phyloP scores from a whole-genome alignment of 2,329 filamentous ascomycete genomes.

The Hymenoscyphus scutula region DNA sequence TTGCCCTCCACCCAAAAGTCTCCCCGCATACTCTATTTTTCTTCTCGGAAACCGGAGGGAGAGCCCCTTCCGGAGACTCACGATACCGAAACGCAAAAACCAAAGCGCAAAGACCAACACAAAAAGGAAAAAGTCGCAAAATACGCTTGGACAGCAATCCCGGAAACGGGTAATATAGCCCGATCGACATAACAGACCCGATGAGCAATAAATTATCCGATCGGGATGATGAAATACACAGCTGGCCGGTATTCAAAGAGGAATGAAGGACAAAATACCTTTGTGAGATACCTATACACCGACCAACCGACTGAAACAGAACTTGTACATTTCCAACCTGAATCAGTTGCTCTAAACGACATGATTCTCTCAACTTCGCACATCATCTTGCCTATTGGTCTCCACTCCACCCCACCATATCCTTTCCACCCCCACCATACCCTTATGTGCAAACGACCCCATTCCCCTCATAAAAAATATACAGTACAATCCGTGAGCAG shows the following conservation, averaged over 20 bases:
- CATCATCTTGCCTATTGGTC: not conserved
- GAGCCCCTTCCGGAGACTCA: not conserved
- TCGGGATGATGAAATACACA: not conserved
- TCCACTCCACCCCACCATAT: not conserved
- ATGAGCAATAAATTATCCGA: not conserved
- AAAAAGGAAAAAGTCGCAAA: not conserved
- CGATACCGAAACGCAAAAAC: not conserved
- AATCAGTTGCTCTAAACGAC: conserved; percentile 1
- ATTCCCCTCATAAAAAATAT: not conserved
- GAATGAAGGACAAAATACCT: conserved; percentile 3
- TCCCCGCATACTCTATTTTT: not conserved
- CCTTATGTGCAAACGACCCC: conserved; percentile 5
- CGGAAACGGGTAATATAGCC: not conserved
- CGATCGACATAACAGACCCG: no score
- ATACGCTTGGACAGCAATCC: not conserved
- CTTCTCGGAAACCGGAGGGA: not conserved
- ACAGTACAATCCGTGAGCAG: conserved; percentile 5
- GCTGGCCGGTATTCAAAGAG: not conserved
- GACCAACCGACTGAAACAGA: not conserved
- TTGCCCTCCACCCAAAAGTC: not conserved
- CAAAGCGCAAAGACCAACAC: not conserved
- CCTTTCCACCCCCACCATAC: not conserved
- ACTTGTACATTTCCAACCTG: conserved; percentile 1
- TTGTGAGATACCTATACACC: not conserved
- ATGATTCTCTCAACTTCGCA: not conserved